Conservation (phyloP, 352 stramenopile species). For the Phytophthora nicotianae region DNA sequence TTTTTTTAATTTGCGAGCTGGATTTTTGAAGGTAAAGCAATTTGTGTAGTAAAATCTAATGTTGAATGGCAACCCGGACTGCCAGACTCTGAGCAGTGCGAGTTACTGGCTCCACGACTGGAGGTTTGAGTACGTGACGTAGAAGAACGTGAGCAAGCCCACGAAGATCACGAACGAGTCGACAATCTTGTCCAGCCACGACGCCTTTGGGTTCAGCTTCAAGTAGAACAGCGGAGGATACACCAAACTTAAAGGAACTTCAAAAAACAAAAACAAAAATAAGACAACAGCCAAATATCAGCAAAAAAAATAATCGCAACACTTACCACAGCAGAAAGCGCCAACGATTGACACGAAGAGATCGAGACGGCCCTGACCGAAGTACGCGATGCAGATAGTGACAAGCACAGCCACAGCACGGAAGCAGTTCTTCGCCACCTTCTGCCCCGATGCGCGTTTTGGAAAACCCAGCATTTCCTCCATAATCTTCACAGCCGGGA, state of each 20-base stretch:
- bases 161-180: conserved; percentile 65
- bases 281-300: conserved; percentile 7
- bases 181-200: conserved; percentile 57
- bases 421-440: conserved; percentile 79
- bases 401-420: conserved; percentile 66
- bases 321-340: conserved; percentile 81
- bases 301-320: background rate
- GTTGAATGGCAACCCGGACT: background rate
- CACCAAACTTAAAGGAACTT: conserved; percentile 82
- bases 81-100: background rate
- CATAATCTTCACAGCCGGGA: conserved; percentile 84
- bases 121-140: conserved; percentile 84
- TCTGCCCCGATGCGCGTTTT: conserved; percentile 62
- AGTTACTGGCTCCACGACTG: conserved; percentile 59
- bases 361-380: conserved; percentile 74
- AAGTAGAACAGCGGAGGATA: conserved; percentile 83
- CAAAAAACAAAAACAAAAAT: conserved; percentile 6
- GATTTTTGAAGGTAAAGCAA: no score
- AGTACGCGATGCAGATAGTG: conserved; percentile 75
- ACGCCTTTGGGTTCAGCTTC: conserved; percentile 61
- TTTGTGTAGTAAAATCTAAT: background rate
- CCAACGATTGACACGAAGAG: conserved; percentile 85
- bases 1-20: no score
- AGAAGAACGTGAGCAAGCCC: conserved; percentile 80
- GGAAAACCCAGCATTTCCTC: conserved; percentile 85